Evolutionary conservation across 257 asterid species (phyloP).

Genomic region (Primulina huaijiensis): DNA sequence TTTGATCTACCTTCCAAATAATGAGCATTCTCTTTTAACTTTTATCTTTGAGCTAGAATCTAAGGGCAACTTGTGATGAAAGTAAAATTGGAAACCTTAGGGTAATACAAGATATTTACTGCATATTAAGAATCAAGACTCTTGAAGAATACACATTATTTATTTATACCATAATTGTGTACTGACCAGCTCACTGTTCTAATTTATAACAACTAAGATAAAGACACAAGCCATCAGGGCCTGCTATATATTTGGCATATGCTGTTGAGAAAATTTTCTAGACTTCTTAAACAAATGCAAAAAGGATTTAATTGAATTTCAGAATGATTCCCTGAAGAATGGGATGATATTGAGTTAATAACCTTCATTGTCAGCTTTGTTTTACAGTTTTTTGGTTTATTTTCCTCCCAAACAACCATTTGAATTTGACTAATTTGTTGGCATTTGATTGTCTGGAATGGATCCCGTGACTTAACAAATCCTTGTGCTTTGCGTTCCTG

Average conservation of each 20-base stretch:
- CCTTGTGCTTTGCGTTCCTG: constrained; percentile 15
- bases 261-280: constrained; percentile 16
- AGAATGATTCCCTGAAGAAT: constrained; percentile 2
- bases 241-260: constrained; percentile 20
- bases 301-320: constrained; percentile 12
- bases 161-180: constrained; percentile 7
- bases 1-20: not conserved
- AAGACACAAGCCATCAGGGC: constrained; percentile 23
- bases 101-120: constrained; percentile 1
- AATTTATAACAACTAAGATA: constrained; percentile 25
- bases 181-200: constrained; percentile 16
- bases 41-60: not conserved
- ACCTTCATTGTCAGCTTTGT: not conserved
- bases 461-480: constrained; percentile 25
- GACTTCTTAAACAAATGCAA: constrained; percentile 22
- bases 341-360: constrained; percentile 13
- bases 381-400: not conserved
- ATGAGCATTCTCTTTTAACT: not conserved
- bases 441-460: constrained; percentile 25
- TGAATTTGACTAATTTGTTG: constrained; percentile 9
- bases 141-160: constrained; percentile 2
- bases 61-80: not conserved
- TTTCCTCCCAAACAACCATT: constrained; percentile 22
- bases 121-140: not conserved
- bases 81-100: constrained; percentile 9